A percentile compares a stretch with the other conserved stretches of the same genome.
These are phyloP conservation scores for Galium porrigens DNA, from an alignment of 305 asterid species.

Conservation along the genomic window DNA sequence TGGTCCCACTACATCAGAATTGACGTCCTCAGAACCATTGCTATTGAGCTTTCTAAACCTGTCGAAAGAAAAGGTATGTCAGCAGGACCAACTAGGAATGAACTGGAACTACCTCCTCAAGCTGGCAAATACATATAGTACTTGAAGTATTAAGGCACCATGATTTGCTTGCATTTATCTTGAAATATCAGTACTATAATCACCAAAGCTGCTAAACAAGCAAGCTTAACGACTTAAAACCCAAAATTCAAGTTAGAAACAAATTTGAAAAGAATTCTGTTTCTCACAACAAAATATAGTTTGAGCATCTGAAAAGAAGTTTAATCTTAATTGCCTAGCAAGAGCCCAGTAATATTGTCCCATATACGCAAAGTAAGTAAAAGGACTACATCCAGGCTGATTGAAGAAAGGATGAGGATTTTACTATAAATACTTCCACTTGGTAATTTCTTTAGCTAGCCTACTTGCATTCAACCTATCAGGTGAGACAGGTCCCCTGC, in stretches of 20 bases:
- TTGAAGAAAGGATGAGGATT: neutral
- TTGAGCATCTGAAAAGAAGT: neutral
- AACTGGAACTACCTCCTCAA: conserved; percentile 8
- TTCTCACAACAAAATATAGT: neutral
- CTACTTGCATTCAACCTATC: neutral
- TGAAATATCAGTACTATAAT: neutral
- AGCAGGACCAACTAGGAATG: conserved; percentile 8
- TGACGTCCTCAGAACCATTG: conserved; percentile 28
- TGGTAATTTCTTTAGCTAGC: neutral
- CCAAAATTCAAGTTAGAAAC: neutral
- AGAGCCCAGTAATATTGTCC: neutral
- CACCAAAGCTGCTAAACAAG: neutral
- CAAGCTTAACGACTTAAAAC: neutral
- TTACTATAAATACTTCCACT: neutral
- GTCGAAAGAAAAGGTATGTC: conserved; percentile 17
- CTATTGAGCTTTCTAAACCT: conserved; percentile 48
- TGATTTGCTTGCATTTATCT: neutral
- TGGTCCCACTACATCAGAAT: conserved; percentile 23
- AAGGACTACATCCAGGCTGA: neutral
- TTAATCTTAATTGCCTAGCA: neutral
- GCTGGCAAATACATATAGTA: neutral
- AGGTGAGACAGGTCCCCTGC: neutral
- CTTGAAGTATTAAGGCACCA: neutral
- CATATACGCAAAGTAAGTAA: neutral
- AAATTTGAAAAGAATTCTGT: neutral